Evolutionary conservation across 345 rosid species (phyloP).

Genomic region (Theobroma cacao): DNA sequence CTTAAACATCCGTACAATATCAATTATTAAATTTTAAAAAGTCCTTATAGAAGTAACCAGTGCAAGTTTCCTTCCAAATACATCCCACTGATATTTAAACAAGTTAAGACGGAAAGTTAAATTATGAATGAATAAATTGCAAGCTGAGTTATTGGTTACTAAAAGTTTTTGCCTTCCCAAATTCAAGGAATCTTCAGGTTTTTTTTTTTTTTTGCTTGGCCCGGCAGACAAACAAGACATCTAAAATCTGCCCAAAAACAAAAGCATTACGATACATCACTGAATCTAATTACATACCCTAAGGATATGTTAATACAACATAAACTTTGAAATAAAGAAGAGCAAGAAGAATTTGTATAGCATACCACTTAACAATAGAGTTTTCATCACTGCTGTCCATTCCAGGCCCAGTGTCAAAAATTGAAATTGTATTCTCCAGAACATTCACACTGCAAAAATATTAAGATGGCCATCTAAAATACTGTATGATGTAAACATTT

Average conservation of each 20-base stretch:
- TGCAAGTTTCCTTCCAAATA: background rate
- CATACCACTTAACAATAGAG: slow-evolving; percentile 64
- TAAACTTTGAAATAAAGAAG: background rate
- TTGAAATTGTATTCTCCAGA: slow-evolving; percentile 38
- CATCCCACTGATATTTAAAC: background rate
- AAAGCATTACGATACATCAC: background rate
- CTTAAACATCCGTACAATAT: background rate
- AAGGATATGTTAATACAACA: background rate
- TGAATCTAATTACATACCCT: background rate
- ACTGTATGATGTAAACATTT: background rate
- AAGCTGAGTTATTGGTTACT: background rate
- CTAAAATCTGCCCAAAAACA: background rate
- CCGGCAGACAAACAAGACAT: background rate
- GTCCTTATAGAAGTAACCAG: background rate
- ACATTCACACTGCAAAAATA: slow-evolving; percentile 51
- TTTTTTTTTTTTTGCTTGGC: background rate
- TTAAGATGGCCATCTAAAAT: background rate
- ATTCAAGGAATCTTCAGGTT: background rate
- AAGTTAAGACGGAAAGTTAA: background rate
- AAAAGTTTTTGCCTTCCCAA: background rate
- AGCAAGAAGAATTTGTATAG: background rate
- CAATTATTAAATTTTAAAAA: background rate
- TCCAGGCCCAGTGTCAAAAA: slow-evolving; percentile 80
- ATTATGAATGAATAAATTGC: background rate
- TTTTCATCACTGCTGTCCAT: slow-evolving; percentile 66